Conservation (phyloP, 345 rosid species). For the Acer yangbiense region DNA sequence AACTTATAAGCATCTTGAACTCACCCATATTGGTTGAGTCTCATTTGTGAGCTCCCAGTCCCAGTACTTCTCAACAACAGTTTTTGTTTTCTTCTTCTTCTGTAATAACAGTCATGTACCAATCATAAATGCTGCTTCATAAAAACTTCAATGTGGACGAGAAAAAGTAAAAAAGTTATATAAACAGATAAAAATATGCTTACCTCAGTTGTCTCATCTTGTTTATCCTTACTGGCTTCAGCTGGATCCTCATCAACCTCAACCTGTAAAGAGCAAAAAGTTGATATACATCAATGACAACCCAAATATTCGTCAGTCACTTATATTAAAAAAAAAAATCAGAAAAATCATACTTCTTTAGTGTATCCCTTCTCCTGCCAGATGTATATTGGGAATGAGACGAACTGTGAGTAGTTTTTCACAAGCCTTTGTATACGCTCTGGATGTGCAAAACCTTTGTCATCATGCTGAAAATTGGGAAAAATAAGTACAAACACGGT, state of each 20-base stretch:
- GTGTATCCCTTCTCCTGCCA: constrained; percentile 98
- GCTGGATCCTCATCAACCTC: constrained; percentile 94
- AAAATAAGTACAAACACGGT: constrained; percentile 11
- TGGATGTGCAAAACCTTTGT: constrained; percentile 90
- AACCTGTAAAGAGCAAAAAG: constrained; percentile 48
- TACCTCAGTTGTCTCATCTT: constrained; percentile 67
- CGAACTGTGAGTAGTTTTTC: constrained; percentile 95
- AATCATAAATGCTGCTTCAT: constrained; percentile 10
- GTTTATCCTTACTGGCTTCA: constrained; percentile 63
- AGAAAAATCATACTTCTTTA: constrained; percentile 67
- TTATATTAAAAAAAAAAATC: not conserved
- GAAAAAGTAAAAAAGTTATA: not conserved
- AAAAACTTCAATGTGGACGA: constrained; percentile 12
- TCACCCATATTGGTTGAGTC: constrained; percentile 97
- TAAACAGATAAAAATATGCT: constrained; percentile 17
- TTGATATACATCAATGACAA: constrained; percentile 1
- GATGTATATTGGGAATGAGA: constrained; percentile 96
- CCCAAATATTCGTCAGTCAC: not conserved
- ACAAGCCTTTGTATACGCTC: constrained; percentile 91
- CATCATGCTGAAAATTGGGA: constrained; percentile 56
- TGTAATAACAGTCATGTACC: constrained; percentile 29
- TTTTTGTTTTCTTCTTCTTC: constrained; percentile 94
- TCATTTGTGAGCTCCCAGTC: constrained; percentile 97
- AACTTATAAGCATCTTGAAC: constrained; percentile 24
- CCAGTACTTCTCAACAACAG: constrained; percentile 93